phyloP scores from a whole-genome alignment of 805 yeast genomes.

The Metschnikowia rubicola region DNA sequence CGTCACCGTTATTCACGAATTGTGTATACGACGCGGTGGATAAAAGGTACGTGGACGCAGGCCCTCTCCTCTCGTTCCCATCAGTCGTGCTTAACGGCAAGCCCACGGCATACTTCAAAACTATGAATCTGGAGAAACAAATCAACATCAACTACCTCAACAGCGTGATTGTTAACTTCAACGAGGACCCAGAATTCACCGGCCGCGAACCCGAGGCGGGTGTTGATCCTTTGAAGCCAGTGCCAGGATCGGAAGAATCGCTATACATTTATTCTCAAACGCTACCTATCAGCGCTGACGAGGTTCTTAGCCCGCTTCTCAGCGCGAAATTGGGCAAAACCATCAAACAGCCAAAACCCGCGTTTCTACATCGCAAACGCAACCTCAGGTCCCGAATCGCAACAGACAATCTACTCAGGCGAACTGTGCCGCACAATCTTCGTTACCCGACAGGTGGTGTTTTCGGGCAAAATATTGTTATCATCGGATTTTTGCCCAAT shows the following conservation, averaged over 20 bases:
- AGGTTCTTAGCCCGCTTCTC: slow-evolving; percentile 28
- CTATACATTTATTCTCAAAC: slow-evolving; percentile 36
- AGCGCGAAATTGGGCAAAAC: slow-evolving; percentile 35
- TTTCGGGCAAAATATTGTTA: slow-evolving; percentile 63
- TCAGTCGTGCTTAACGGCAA: not conserved
- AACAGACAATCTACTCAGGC: slow-evolving; percentile 4
- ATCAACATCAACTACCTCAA: slow-evolving; percentile 31
- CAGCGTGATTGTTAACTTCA: slow-evolving; percentile 33
- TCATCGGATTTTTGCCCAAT: slow-evolving; percentile 55
- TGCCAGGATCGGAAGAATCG: slow-evolving; percentile 19
- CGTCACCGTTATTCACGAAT: slow-evolving; percentile 30
- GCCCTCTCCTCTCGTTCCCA: slow-evolving; percentile 13
- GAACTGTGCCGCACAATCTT: slow-evolving; percentile 45
- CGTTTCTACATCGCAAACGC: slow-evolving; percentile 30
- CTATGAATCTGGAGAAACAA: slow-evolving; percentile 4
- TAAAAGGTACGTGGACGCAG: slow-evolving; percentile 27
- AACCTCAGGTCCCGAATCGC: not conserved
- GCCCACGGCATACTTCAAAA: slow-evolving; percentile 3
- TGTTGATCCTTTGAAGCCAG: not conserved
- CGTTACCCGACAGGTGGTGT: slow-evolving; percentile 56
- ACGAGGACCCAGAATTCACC: slow-evolving; percentile 21
- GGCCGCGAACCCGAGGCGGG: not conserved
- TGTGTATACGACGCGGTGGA: slow-evolving; percentile 46
- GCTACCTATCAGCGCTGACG: slow-evolving; percentile 7
- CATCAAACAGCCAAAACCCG: slow-evolving; percentile 28